Conservation (phyloP, 805 yeast species). For the Yarrowia sp. region DNA sequence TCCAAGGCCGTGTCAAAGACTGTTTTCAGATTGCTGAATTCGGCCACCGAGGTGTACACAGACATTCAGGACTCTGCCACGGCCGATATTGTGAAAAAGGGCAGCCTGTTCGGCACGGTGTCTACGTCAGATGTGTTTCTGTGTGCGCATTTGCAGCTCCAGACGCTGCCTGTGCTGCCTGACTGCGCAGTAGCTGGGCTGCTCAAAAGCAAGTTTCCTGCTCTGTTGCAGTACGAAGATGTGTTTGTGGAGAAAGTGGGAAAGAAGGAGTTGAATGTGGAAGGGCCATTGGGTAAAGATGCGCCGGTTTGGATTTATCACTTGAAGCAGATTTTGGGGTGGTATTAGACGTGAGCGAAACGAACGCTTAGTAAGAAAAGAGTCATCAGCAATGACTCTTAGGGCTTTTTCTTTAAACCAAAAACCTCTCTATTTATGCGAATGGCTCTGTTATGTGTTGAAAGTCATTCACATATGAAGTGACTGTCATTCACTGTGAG, state of each 20-base stretch:
- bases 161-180: conserved; percentile 11
- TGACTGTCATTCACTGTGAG: too few species aligned
- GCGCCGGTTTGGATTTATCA: conserved; percentile 18
- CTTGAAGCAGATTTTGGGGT: conserved; percentile 22
- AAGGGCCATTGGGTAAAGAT: conserved; percentile 16
- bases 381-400: too few species aligned
- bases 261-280: conserved; percentile 2
- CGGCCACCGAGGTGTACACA: conserved; percentile 1
- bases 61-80: neutral
- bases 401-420: too few species aligned
- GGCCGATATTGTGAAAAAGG: neutral
- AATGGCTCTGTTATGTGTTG: too few species aligned
- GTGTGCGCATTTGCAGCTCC: conserved; percentile 21
- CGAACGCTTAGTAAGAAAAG: neutral
- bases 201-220: conserved; percentile 27
- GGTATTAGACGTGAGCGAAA: conserved; percentile 1
- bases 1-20: conserved; percentile 24
- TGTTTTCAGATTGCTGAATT: conserved; percentile 6
- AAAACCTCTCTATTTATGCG: too few species aligned
- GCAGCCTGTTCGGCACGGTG: neutral
- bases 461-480: too few species aligned
- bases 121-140: conserved; percentile 23
- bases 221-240: conserved; percentile 4
- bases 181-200: conserved; percentile 27
- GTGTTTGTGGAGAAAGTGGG: conserved; percentile 11